A percentile compares a stretch with the other conserved stretches of the same genome.
phyloP scores from a whole-genome alignment of 805 yeast genomes.

The Scheffersomyces spartinae region DNA sequence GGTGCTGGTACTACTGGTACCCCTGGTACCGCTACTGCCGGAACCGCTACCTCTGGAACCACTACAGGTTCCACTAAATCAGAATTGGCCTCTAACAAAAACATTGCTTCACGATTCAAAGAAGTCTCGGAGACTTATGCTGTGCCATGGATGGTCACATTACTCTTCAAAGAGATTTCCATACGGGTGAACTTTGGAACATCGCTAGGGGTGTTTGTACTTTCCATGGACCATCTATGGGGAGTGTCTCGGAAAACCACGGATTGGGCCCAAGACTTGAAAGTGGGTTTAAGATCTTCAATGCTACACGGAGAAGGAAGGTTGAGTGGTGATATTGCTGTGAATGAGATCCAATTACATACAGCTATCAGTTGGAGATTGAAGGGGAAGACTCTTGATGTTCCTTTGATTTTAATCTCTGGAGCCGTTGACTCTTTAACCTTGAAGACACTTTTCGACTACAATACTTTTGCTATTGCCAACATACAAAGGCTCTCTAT shows the following conservation, averaged over 20 bases:
- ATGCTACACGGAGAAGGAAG: slow-evolving; percentile 59
- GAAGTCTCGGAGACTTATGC: slow-evolving; percentile 53
- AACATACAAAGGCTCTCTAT: slow-evolving; percentile 36
- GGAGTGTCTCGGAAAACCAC: slow-evolving; percentile 52
- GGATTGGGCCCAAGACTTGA: slow-evolving; percentile 61
- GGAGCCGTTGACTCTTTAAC: slow-evolving; percentile 46
- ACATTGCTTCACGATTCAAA: slow-evolving; percentile 35
- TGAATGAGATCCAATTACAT: slow-evolving; percentile 40
- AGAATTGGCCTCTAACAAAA: slow-evolving; percentile 16
- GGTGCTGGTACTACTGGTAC: not conserved
- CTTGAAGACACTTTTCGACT: slow-evolving; percentile 65
- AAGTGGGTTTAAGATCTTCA: slow-evolving; percentile 45
- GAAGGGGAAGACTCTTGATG: slow-evolving; percentile 29
- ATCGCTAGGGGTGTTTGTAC: slow-evolving; percentile 56
- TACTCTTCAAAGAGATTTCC: slow-evolving; percentile 39
- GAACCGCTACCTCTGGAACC: slow-evolving; percentile 1
- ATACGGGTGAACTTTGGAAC: slow-evolving; percentile 72
- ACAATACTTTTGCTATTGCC: slow-evolving; percentile 69
- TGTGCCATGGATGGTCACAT: slow-evolving; percentile 62
- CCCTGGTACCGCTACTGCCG: not conserved
- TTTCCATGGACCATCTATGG: slow-evolving; percentile 54
- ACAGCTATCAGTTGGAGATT: slow-evolving; percentile 66
- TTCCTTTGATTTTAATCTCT: slow-evolving; percentile 60
- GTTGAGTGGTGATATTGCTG: slow-evolving; percentile 54
- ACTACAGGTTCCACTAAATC: slow-evolving; percentile 2